Evolutionary conservation across 2,329 filamentous ascomycete species (phyloP).

Genomic region (Neofusicoccum cordaticola): DNA sequence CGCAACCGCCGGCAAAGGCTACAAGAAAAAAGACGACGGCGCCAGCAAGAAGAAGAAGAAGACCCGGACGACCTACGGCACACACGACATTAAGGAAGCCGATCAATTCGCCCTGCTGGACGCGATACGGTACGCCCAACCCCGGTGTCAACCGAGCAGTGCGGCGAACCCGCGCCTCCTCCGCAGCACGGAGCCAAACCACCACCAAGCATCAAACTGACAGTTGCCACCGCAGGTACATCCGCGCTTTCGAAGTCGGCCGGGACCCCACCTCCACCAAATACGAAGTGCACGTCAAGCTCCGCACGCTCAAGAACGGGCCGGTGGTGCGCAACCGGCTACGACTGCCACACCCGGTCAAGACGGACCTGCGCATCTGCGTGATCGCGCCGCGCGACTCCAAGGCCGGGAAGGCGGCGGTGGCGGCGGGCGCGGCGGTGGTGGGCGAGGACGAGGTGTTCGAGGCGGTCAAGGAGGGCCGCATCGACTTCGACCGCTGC

Average conservation of each 20-base stretch:
- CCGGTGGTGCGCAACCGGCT: slow-evolving; percentile 84
- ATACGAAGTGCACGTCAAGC: slow-evolving; percentile 83
- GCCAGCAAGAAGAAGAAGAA: slow-evolving; percentile 58
- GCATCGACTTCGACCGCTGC: slow-evolving; percentile 83
- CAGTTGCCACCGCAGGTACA: slow-evolving; percentile 60
- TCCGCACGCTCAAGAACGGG: slow-evolving; percentile 81
- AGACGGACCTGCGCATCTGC: slow-evolving; percentile 82
- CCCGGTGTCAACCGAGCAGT: background rate
- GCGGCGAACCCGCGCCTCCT: background rate
- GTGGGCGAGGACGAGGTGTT: slow-evolving; percentile 88
- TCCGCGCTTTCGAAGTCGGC: slow-evolving; percentile 90
- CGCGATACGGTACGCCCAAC: slow-evolving; percentile 72
- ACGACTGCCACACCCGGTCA: slow-evolving; percentile 83
- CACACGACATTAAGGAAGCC: slow-evolving; percentile 60
- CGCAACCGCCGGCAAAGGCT: slow-evolving; percentile 35
- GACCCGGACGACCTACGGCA: slow-evolving; percentile 63
- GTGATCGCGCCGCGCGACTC: slow-evolving; percentile 87
- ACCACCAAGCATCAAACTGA: slow-evolving; percentile 5
- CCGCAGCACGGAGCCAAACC: background rate
- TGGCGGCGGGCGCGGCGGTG: slow-evolving; percentile 72
- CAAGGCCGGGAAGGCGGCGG: slow-evolving; percentile 69
- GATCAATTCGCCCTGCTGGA: slow-evolving; percentile 81
- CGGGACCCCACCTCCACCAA: slow-evolving; percentile 69
- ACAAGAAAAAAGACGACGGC: slow-evolving; percentile 41
- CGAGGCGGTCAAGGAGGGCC: slow-evolving; percentile 69